These are phyloP conservation scores for Apiotrichum laibachii DNA, from an alignment of 1,284 basidiomycete genomes.

Conservation along the genomic window DNA sequence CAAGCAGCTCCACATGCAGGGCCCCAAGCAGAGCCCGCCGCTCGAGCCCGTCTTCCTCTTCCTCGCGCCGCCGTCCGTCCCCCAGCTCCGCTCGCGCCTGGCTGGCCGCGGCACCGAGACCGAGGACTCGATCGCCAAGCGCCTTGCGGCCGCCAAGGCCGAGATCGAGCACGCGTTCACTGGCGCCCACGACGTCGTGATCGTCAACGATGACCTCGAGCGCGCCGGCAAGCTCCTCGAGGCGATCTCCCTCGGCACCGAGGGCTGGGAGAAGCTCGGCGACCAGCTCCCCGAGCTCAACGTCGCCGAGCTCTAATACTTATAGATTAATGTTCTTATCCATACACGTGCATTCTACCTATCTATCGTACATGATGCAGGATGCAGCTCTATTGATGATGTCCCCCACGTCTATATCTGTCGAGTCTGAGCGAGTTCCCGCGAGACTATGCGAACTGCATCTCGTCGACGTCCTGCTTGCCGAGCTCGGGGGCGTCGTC, in stretches of 20 bases:
- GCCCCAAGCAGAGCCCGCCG: conserved; percentile 55
- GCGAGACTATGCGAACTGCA: conserved; percentile 8
- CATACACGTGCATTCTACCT: no score
- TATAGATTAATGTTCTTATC: neutral
- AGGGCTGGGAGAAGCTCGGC: conserved; percentile 42
- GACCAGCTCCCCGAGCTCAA: conserved; percentile 47
- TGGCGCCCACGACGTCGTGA: conserved; percentile 74
- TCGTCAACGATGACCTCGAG: conserved; percentile 90
- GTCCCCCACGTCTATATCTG: neutral
- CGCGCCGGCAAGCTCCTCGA: conserved; percentile 68
- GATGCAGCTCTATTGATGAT: neutral
- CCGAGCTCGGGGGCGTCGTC: conserved; percentile 46
- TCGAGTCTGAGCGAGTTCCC: conserved; percentile 7
- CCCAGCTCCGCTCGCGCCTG: conserved; percentile 66
- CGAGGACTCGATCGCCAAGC: conserved; percentile 67
- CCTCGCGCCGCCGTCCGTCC: conserved; percentile 80
- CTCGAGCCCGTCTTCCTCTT: conserved; percentile 89
- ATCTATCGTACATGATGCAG: neutral
- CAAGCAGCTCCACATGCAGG: conserved; percentile 73
- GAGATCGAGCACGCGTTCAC: conserved; percentile 83
- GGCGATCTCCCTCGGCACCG: conserved; percentile 66
- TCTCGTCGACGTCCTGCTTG: conserved; percentile 20
- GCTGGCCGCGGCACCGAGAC: conserved; percentile 81
- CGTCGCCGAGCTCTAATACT: conserved; percentile 27
- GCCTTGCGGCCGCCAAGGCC: conserved; percentile 73